Base-by-base conservation (phyloP, 2,329 filamentous ascomycete species). In the Arthrobotrys entomopaga region DNA sequence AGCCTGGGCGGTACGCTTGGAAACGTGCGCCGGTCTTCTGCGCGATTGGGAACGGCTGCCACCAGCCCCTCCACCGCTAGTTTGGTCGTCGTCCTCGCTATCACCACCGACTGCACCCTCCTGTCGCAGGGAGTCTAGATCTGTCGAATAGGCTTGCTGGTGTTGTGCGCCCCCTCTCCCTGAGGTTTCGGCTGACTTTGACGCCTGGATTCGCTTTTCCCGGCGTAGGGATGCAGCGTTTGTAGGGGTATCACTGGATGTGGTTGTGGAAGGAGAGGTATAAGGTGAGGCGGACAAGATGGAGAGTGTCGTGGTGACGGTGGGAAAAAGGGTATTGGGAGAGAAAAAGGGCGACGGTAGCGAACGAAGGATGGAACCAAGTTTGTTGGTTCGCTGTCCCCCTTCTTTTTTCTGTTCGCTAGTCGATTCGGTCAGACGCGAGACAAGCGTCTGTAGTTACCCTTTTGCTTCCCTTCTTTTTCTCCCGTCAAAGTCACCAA, bases 1-100 rank as follows among this genome's bases (percentile, higher is more conserved):
- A 42, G 95, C 94, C 81, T 91, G 91, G 77, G 92, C 91, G 53
- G 92, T 97, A 77, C 91, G 89, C 78, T 88, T 90, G 54, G 93
- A 97, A 81, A 97, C 89, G 79, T 88, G 88, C 75, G 76, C 76
- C 24, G 77, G 71, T 63, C 71, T 67, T 59, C 48, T 63, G 64
- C 58, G 70, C 63, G 56, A 64, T 22, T 75, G 42, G 57, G 70
- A 69, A 59, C 64, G 63, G 70, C 70, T 74, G 57, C 63, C 64
- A 54, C 63, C 70, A 53, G 70, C 70, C 64, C 64, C 70, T 75
- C 64, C 70, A 61, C 70, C 70, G 59, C 69, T 66, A 19, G 52
- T 19, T 7, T 26, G 24, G 11, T 43, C 46, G 50, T 69, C 70
- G 53, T 74, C 63, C 50, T 75, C 63, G 70, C 70, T 75, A 38